Conservation (phyloP, 2,329 filamentous ascomycete genomes). For the Arthrobotrys sphaeroides region DNA sequence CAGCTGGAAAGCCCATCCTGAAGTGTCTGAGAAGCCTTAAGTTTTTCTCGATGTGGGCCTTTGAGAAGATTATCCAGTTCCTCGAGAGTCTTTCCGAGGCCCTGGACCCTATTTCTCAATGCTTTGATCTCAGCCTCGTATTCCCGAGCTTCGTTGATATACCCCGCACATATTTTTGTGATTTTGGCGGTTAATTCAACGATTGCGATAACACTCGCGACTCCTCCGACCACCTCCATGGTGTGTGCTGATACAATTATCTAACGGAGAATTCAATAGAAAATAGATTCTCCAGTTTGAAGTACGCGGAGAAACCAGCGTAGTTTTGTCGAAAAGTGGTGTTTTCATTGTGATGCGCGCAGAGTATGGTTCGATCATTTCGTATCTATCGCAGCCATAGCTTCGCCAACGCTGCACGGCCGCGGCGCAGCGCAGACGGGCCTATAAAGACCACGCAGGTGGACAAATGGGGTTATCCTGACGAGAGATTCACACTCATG, state of each 20-base stretch:
- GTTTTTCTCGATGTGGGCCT: background rate
- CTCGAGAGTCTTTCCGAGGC: background rate
- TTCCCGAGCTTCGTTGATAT: constrained; percentile 3
- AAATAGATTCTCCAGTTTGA: no score
- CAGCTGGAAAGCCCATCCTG: background rate
- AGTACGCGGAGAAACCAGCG: no score
- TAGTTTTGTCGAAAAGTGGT: no score
- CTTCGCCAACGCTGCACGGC: no score
- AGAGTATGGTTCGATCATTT: no score
- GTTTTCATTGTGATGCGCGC: no score
- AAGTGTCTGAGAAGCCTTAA: background rate
- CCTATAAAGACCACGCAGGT: no score
- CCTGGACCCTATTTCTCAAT: background rate
- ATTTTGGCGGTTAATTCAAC: constrained; percentile 1
- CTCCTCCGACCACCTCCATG: constrained; percentile 9
- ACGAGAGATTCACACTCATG: no score
- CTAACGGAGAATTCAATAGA: no score
- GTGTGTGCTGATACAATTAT: background rate
- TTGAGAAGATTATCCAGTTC: constrained; percentile 4
- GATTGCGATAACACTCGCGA: constrained; percentile 23
- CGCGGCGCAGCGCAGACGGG: no score
- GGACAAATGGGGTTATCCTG: no score
- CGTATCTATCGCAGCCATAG: no score
- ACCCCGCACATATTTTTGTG: constrained; percentile 4
- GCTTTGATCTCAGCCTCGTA: background rate